A percentile compares a stretch with the other conserved stretches of the same genome.
Conservation (phyloP, 2,329 filamentous ascomycete genomes). For the Pseudogymnoascus sp. region DNA sequence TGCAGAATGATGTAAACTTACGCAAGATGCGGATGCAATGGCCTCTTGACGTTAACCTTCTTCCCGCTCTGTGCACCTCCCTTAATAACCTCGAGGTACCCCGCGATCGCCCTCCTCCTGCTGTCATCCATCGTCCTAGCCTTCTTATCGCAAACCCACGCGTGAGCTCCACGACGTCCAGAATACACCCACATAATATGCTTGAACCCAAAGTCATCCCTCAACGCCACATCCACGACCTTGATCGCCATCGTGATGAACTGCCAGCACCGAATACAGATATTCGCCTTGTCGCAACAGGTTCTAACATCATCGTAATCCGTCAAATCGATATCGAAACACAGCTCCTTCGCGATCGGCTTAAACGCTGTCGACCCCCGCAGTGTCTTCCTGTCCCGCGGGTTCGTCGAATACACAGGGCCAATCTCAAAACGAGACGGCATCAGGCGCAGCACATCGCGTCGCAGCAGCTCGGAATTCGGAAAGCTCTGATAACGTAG, state of each 20-base stretch:
- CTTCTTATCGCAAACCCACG: conserved; percentile 91
- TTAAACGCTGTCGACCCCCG: conserved; percentile 75
- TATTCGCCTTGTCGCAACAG: conserved; percentile 88
- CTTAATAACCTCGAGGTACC: conserved; percentile 83
- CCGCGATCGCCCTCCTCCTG: conserved; percentile 74
- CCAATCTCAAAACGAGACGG: conserved; percentile 97
- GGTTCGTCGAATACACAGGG: conserved; percentile 91
- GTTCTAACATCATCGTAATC: conserved; percentile 97
- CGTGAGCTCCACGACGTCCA: conserved; percentile 90
- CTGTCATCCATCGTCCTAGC: conserved; percentile 79
- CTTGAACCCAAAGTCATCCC: conserved; percentile 92
- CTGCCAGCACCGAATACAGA: conserved; percentile 89
- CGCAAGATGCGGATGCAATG: conserved; percentile 82
- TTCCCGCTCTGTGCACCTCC: conserved; percentile 82
- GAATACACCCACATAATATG: conserved; percentile 99
- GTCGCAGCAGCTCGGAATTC: conserved; percentile 67
- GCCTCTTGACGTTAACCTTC: conserved; percentile 74
- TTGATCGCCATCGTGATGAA: conserved; percentile 98
- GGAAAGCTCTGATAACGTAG: conserved; percentile 81
- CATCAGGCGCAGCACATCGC: conserved; percentile 80
- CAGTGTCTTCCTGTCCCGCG: conserved; percentile 82
- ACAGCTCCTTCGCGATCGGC: conserved; percentile 84
- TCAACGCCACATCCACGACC: conserved; percentile 75
- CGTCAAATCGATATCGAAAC: conserved; percentile 99
- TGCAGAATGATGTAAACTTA: conserved; percentile 33